Conservation (phyloP, 164 flowering plant species). For the Nymphaea thermarum region DNA sequence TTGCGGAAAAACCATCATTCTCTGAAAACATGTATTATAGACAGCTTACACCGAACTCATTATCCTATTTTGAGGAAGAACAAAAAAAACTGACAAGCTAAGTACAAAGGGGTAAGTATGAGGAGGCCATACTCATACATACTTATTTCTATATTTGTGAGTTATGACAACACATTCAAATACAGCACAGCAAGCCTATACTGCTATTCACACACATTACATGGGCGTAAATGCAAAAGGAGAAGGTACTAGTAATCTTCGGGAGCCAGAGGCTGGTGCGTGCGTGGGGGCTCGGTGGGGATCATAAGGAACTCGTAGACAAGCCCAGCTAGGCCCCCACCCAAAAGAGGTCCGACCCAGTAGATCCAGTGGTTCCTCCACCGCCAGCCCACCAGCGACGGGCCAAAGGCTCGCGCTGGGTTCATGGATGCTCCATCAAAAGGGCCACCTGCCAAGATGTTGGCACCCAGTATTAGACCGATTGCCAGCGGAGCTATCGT, state of each 20-base stretch:
- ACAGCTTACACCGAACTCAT: too few species aligned
- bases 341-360: slow-evolving; percentile 78
- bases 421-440: slow-evolving; percentile 86
- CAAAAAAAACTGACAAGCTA: too few species aligned
- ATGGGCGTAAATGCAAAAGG: too few species aligned
- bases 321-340: slow-evolving; percentile 58
- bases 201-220: too few species aligned
- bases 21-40: too few species aligned
- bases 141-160: too few species aligned
- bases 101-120: too few species aligned
- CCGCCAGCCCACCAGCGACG: slow-evolving; percentile 64
- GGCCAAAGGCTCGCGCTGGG: slow-evolving; percentile 75
- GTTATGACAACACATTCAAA: too few species aligned
- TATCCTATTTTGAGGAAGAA: too few species aligned
- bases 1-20: too few species aligned
- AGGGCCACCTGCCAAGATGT: slow-evolving; percentile 64
- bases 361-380: slow-evolving; percentile 74
- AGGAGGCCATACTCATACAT: too few species aligned
- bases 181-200: too few species aligned
- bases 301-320: slow-evolving; percentile 50
- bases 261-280: slow-evolving; percentile 14
- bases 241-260: slow-evolving; percentile 10
- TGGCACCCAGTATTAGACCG: slow-evolving; percentile 76
- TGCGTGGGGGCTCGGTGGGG: slow-evolving; percentile 19
- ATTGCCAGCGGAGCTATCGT: slow-evolving; percentile 68